phyloP scores from a whole-genome alignment of 78 protist genomes.

The Salpingoeca rosetta region DNA sequence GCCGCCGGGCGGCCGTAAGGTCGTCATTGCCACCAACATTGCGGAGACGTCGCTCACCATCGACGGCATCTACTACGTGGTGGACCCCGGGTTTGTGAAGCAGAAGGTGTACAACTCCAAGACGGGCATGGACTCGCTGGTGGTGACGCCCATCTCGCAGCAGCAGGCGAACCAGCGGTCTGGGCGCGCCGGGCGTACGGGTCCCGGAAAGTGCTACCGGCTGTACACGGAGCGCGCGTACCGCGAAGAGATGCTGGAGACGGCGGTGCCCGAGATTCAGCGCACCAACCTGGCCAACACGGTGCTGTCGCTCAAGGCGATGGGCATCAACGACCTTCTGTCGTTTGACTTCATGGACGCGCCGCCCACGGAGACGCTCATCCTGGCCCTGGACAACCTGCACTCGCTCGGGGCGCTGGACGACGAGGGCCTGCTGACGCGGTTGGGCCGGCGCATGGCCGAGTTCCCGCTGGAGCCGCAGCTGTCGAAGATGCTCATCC shows the following conservation, averaged over 20 bases:
- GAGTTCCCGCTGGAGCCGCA: constrained; percentile 98
- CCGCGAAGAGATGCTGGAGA: constrained; percentile 86
- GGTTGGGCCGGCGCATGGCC: constrained; percentile 93
- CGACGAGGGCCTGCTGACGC: constrained; percentile 95
- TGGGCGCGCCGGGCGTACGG: constrained; percentile 87
- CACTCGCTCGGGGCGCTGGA: constrained; percentile 88
- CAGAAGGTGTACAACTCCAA: constrained; percentile 90
- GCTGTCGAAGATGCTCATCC: constrained; percentile 63
- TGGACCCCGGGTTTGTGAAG: constrained; percentile 87
- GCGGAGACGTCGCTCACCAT: constrained; percentile 83
- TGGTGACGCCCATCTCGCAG: constrained; percentile 88
- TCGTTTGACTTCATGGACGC: constrained; percentile 97
- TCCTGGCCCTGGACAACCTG: constrained; percentile 76
- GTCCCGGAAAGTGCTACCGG: constrained; percentile 96
- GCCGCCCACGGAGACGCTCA: constrained; percentile 84
- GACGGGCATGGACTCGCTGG: constrained; percentile 93
- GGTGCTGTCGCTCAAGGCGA: constrained; percentile 80
- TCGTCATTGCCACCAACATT: constrained; percentile 71
- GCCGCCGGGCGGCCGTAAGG: constrained; percentile 69
- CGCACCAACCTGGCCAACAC: constrained; percentile 93
- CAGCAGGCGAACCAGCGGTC: constrained; percentile 86
- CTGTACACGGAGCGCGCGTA: constrained; percentile 95
- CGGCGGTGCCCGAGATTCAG: constrained; percentile 96
- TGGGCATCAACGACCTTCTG: constrained; percentile 89
- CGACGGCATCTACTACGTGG: constrained; percentile 77